Conservation (phyloP, 1,139 yeast species). For the Kodamaea alishanica region DNA sequence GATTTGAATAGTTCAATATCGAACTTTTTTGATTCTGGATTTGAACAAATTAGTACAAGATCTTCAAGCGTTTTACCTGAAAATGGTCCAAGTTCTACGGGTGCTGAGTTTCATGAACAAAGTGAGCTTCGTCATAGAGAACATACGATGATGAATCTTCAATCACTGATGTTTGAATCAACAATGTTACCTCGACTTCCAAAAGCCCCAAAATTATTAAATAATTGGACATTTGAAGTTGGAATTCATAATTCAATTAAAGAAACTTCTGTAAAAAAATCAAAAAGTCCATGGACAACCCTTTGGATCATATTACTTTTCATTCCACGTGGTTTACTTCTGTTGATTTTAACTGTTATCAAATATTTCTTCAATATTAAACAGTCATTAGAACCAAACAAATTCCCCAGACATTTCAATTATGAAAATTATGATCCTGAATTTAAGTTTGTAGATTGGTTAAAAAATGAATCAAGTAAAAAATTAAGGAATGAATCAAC, state of each 20-base stretch:
- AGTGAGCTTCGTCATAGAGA: not conserved
- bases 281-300: conserved; percentile 2
- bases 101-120: conserved; percentile 10
- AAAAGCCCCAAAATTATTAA: conserved; percentile 39
- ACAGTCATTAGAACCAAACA: conserved; percentile 10
- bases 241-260: conserved; percentile 43
- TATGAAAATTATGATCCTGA: conserved; percentile 14
- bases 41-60: conserved; percentile 21
- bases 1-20: conserved; percentile 50
- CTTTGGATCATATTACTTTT: conserved; percentile 44
- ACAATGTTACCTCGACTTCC: conserved; percentile 40
- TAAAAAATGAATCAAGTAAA: not conserved
- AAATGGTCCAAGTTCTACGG: conserved; percentile 5
- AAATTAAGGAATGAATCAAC: not conserved
- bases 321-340: conserved; percentile 43
- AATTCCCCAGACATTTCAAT: conserved; percentile 13
- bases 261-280: conserved; percentile 13
- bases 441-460: conserved; percentile 4
- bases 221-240: conserved; percentile 42
- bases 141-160: conserved; percentile 25
- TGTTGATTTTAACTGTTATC: conserved; percentile 32
- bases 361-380: conserved; percentile 27
- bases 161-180: conserved; percentile 33
- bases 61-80: conserved; percentile 4
- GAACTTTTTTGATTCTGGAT: conserved; percentile 50